phyloP scores from a whole-genome alignment of 2,329 filamentous ascomycete genomes.

The Furcasterigmium furcatum region DNA sequence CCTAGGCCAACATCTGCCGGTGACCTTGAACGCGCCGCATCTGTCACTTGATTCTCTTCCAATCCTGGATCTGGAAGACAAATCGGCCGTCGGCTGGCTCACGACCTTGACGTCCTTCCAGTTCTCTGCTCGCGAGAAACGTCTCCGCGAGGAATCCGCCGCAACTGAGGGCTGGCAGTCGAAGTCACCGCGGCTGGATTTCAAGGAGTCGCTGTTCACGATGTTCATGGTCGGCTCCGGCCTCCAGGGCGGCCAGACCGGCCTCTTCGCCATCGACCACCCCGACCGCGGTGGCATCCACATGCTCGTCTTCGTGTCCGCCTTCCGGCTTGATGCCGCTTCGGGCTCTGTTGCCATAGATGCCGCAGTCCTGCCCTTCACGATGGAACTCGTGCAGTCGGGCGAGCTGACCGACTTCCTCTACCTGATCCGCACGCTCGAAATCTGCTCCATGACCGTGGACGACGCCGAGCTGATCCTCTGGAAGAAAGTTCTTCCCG shows the following conservation, averaged over 20 bases:
- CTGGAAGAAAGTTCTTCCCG: slow-evolving; percentile 43
- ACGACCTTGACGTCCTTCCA: slow-evolving; percentile 30
- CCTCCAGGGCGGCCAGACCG: slow-evolving; percentile 38
- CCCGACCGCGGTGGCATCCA: slow-evolving; percentile 33
- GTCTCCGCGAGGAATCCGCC: slow-evolving; percentile 23
- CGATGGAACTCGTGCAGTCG: slow-evolving; percentile 25
- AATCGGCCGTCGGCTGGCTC: slow-evolving; percentile 32
- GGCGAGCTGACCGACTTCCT: slow-evolving; percentile 33
- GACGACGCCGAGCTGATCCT: slow-evolving; percentile 55
- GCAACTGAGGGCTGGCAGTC: slow-evolving; percentile 15
- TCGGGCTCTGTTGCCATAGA: slow-evolving; percentile 40
- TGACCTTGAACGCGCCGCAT: slow-evolving; percentile 33
- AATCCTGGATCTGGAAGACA: slow-evolving; percentile 32
- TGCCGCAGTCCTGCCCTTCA: slow-evolving; percentile 43
- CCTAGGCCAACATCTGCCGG: slow-evolving; percentile 22
- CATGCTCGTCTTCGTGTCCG: slow-evolving; percentile 35
- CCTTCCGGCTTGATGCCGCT: slow-evolving; percentile 39
- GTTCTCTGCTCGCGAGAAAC: slow-evolving; percentile 39
- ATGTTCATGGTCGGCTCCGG: slow-evolving; percentile 43
- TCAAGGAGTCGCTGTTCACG: slow-evolving; percentile 45
- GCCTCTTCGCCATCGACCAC: slow-evolving; percentile 31
- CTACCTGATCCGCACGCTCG: slow-evolving; percentile 27
- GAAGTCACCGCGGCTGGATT: slow-evolving; percentile 33
- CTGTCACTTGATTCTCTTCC: slow-evolving; percentile 42
- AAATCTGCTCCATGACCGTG: slow-evolving; percentile 32